These are phyloP conservation scores for Chenopodium berlandieri DNA, from an alignment of 148 eudicot species.

Conservation along the genomic window DNA sequence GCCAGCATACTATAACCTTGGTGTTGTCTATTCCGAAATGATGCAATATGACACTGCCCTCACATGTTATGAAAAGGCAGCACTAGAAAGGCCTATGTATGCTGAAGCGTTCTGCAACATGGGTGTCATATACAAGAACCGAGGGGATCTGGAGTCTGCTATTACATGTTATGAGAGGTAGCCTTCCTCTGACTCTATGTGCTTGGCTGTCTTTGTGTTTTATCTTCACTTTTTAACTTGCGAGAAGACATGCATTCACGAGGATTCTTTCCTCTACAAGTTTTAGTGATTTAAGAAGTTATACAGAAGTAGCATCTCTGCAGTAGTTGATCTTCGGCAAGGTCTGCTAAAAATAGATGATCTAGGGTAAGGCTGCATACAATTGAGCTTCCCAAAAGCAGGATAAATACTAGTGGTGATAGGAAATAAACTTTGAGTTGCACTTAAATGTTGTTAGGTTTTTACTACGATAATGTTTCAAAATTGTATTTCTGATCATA, in stretches of 20 bases:
- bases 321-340: neutral
- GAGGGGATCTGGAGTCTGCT: constrained; percentile 94
- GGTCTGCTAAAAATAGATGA: neutral
- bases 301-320: neutral
- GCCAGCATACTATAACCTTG: constrained; percentile 99
- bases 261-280: neutral
- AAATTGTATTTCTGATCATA: neutral
- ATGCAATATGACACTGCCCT: constrained; percentile 98
- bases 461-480: neutral
- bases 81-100: constrained; percentile 95
- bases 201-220: neutral
- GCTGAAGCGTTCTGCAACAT: constrained; percentile 99
- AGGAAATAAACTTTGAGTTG: constrained; percentile 5
- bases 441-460: neutral
- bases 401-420: neutral
- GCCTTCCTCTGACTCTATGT: constrained; percentile 14
- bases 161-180: constrained; percentile 98
- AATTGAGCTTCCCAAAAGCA: neutral
- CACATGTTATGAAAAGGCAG: constrained; percentile 93
- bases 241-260: neutral
- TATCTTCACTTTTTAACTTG: neutral
- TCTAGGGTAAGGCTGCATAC: neutral
- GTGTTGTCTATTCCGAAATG: constrained; percentile 98
- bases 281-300: neutral
- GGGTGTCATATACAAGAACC: constrained; percentile 96